These are phyloP conservation scores for Bimuria novae-zelandiae DNA, from an alignment of 2,329 filamentous ascomycete genomes.

Conservation along the genomic window DNA sequence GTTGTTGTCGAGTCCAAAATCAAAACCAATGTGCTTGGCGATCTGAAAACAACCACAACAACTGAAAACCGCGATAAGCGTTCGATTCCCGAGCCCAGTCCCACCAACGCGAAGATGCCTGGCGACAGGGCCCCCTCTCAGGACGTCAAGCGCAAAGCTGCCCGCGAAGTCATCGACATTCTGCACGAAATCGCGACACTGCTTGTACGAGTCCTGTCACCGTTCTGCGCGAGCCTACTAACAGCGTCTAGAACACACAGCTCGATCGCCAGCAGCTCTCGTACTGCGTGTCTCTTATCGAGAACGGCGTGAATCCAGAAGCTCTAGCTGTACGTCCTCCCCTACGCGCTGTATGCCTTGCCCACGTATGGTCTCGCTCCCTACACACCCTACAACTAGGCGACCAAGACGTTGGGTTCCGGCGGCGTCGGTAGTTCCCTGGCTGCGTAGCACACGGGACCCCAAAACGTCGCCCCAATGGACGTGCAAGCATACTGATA, in stretches of 20 bases:
- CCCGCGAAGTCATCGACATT: conserved; percentile 79
- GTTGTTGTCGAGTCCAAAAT: background rate
- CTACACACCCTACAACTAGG: no score
- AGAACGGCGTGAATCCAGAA: conserved; percentile 96
- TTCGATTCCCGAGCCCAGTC: conserved; percentile 21
- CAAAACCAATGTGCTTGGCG: background rate
- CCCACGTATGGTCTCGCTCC: no score
- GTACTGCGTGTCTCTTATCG: conserved; percentile 94
- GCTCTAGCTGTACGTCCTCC: conserved; percentile 77
- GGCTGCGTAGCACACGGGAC: no score
- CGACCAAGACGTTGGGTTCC: conserved; percentile 44
- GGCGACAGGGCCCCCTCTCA: conserved; percentile 27
- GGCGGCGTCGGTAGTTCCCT: no score
- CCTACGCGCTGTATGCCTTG: background rate
- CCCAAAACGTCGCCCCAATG: no score
- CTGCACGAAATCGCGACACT: conserved; percentile 86
- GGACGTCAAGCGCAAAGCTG: conserved; percentile 69
- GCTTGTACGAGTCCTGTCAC: conserved; percentile 64
- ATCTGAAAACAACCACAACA: background rate
- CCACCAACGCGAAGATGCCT: conserved; percentile 7
- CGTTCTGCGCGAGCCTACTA: background rate
- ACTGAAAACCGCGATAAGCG: background rate
- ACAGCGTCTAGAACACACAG: conserved; percentile 76
- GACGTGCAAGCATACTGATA: conserved; percentile 64
- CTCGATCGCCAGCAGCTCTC: conserved; percentile 89